A percentile compares a stretch with the other conserved stretches of the same genome.
These are phyloP conservation scores for Ustilago xerochloae DNA, from an alignment of 1,284 basidiomycete genomes.

Conservation along the genomic window DNA sequence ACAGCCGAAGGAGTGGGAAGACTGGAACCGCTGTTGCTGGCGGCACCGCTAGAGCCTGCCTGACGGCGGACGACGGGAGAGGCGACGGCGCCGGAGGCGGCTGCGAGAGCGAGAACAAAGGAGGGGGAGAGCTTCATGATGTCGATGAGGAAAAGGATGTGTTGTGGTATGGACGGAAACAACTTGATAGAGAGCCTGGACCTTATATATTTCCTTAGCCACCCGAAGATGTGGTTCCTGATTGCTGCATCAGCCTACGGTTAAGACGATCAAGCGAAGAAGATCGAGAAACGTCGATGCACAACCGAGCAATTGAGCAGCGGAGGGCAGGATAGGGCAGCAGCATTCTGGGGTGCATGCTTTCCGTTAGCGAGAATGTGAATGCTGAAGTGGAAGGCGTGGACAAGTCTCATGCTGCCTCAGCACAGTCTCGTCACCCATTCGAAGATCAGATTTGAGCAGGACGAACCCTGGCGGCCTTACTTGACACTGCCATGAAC, in stretches of 20 bases:
- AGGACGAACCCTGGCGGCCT: background rate
- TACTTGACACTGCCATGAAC: background rate
- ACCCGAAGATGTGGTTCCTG: background rate
- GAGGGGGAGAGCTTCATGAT: slow-evolving; percentile 41
- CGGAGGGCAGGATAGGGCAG: background rate
- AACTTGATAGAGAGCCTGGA: no score
- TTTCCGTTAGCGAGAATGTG: slow-evolving; percentile 1
- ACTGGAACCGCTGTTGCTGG: background rate
- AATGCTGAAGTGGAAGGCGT: background rate
- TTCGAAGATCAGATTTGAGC: background rate
- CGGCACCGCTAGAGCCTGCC: background rate
- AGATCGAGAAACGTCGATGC: slow-evolving; percentile 20
- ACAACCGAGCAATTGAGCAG: slow-evolving; percentile 7
- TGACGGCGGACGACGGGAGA: slow-evolving; percentile 28
- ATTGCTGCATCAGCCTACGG: background rate
- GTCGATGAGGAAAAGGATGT: background rate
- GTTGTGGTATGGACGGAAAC: background rate
- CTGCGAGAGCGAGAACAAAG: slow-evolving; percentile 32
- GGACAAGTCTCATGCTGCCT: slow-evolving; percentile 13
- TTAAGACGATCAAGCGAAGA: background rate
- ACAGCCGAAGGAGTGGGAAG: slow-evolving; percentile 11
- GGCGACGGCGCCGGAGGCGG: slow-evolving; percentile 26
- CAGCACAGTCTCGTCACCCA: slow-evolving; percentile 5
- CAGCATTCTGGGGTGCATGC: background rate
- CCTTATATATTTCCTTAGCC: slow-evolving; percentile 19